These are phyloP conservation scores for Ramicandelaber brevisporus DNA, from an alignment of 192 early-diverging fungal species.

Conservation along the genomic window DNA sequence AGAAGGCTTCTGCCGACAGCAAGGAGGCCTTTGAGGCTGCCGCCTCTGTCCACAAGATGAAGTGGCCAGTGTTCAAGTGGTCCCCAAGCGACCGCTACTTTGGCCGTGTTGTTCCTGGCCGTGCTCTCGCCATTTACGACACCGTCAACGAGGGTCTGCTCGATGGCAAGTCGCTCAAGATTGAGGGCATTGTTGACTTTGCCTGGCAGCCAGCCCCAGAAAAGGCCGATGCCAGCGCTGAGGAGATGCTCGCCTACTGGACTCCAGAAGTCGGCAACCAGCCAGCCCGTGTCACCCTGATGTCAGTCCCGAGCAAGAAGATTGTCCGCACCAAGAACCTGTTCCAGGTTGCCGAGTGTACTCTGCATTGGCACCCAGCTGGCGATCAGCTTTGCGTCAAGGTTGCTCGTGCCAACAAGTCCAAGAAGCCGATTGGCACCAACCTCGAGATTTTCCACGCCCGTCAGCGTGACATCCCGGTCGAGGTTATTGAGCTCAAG, in stretches of 20 bases:
- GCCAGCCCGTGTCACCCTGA: conserved; percentile 85
- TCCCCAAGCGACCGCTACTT: conserved; percentile 83
- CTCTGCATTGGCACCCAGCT: conserved; percentile 72
- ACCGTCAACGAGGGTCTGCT: conserved; percentile 79
- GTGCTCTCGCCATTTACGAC: conserved; percentile 71
- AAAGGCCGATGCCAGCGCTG: conserved; percentile 8
- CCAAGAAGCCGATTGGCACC: conserved; percentile 67
- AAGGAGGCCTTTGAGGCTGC: too few relatives aligned
- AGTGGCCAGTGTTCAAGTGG: conserved; percentile 96
- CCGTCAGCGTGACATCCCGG: conserved; percentile 79
- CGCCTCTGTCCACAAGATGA: too few relatives aligned
- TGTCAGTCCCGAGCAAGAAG: conserved; percentile 57
- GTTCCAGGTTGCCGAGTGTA: conserved; percentile 76
- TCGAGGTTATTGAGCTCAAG: conserved; percentile 85
- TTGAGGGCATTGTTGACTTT: conserved; percentile 50
- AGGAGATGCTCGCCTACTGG: conserved; percentile 77
- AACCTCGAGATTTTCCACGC: conserved; percentile 91
- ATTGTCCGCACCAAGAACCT: conserved; percentile 91
- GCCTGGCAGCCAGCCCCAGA: conserved; percentile 35
- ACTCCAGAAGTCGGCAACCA: conserved; percentile 86
- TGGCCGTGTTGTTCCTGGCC: conserved; percentile 53
- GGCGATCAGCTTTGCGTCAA: conserved; percentile 81
- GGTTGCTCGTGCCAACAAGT: conserved; percentile 73
- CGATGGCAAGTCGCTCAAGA: conserved; percentile 82
- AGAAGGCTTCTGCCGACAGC: conserved; percentile 19